Conservation (phyloP, 129 eudicot genomes). For the Arctium minus region DNA sequence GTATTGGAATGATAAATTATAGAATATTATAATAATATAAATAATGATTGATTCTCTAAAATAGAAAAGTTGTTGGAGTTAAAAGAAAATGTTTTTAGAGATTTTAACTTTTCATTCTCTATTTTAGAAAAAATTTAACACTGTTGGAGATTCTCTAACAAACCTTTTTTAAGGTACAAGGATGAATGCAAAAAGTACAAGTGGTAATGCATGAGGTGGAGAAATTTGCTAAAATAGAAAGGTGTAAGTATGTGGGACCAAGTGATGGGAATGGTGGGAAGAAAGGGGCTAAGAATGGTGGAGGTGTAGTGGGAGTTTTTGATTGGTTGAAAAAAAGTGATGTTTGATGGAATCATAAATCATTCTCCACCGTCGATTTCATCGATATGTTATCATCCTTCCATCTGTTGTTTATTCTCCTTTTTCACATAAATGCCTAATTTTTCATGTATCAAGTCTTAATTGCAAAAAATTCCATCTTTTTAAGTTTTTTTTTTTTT, state of each 20-base stretch:
- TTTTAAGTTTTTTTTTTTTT: too few relatives aligned
- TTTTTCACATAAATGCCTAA: too few relatives aligned
- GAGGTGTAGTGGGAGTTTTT: conserved; percentile 29
- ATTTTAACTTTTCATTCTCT: too few relatives aligned
- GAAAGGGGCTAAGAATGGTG: conserved; percentile 22
- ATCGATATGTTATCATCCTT: not conserved
- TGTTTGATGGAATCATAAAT: not conserved
- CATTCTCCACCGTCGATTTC: not conserved
- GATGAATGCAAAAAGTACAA: not conserved
- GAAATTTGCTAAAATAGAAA: not conserved
- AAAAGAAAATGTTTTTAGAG: too few relatives aligned
- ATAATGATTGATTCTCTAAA: too few relatives aligned
- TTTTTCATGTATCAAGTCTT: too few relatives aligned
- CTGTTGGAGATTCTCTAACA: too few relatives aligned
- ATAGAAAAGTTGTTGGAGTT: too few relatives aligned
- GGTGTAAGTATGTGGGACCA: conserved; percentile 27
- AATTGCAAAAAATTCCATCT: too few relatives aligned
- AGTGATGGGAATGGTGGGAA: conserved; percentile 25
- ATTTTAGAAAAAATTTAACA: too few relatives aligned
- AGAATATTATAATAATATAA: too few relatives aligned
- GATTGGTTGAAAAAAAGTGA: conserved; percentile 34
- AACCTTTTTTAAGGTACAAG: not conserved
- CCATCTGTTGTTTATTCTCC: not conserved
- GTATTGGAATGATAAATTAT: too few relatives aligned
- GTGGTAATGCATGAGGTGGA: conserved; percentile 12